Conservation (phyloP, 768 basidiomycete genomes). For the Clitopilus hobsonii region DNA sequence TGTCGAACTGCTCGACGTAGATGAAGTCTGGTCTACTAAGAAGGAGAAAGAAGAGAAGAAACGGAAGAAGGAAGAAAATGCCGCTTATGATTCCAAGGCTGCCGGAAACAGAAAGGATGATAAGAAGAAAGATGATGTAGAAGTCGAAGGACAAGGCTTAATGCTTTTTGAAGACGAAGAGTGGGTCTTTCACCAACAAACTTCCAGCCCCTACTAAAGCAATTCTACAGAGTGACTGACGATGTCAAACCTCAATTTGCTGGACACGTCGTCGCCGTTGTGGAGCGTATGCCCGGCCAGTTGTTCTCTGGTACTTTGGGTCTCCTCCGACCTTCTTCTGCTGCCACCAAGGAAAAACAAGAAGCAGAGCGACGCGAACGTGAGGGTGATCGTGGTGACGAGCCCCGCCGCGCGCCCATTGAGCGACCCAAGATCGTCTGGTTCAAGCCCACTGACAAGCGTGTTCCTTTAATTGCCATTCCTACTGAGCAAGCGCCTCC, state of each 20-base stretch:
- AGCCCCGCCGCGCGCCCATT: conserved; percentile 70
- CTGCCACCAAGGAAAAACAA: conserved; percentile 98
- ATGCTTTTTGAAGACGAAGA: conserved; percentile 98
- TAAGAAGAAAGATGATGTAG: conserved; percentile 99
- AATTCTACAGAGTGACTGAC: conserved; percentile 74
- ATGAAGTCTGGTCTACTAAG: conserved; percentile 98
- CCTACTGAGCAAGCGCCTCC: conserved; percentile 97
- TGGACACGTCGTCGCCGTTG: conserved; percentile 99
- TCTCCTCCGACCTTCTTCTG: conserved; percentile 90
- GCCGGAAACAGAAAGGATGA: conserved; percentile 82
- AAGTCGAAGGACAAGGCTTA: conserved; percentile 97
- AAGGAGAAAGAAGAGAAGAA: conserved; percentile 99
- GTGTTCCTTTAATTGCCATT: conserved; percentile 97
- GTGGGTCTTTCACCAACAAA: conserved; percentile 33
- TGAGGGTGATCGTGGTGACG: conserved; percentile 87
- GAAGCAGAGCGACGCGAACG: conserved; percentile 96
- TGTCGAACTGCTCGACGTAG: conserved; percentile 94
- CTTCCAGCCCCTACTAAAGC: conserved; percentile 6
- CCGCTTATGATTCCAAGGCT: conserved; percentile 84
- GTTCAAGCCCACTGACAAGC: conserved; percentile 99
- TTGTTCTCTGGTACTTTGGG: conserved; percentile 97
- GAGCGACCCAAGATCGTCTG: conserved; percentile 99
- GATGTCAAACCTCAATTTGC: conserved; percentile 98
- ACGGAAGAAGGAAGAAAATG: conserved; percentile 98
- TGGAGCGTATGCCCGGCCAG: conserved; percentile 98